Conservation (phyloP, 2,329 filamentous ascomycete genomes). For the Ambrosiella beaveri region DNA sequence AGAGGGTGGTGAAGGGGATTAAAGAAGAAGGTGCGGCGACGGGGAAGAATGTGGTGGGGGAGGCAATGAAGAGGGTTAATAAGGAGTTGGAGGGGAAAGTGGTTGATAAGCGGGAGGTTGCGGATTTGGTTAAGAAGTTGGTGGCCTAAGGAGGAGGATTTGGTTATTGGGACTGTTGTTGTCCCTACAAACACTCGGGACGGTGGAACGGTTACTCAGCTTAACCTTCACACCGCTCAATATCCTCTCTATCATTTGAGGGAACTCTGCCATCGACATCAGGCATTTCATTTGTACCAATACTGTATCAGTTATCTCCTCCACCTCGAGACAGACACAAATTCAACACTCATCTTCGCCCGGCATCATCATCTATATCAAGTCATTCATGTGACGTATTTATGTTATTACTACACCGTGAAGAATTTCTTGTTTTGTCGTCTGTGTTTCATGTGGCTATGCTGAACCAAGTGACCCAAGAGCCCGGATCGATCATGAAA, state of each 20-base stretch:
- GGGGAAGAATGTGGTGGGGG: slow-evolving; percentile 34
- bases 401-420: no score
- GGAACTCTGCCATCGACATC: not conserved
- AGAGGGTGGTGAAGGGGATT: slow-evolving; percentile 32
- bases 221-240: not conserved
- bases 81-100: slow-evolving; percentile 42
- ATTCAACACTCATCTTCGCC: not conserved
- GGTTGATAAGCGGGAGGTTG: slow-evolving; percentile 44
- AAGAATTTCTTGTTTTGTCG: no score
- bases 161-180: not conserved
- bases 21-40: slow-evolving; percentile 24
- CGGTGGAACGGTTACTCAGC: not conserved
- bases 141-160: not conserved
- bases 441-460: no score
- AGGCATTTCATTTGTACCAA: not conserved
- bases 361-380: not conserved
- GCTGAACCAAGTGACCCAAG: no score
- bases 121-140: slow-evolving; percentile 40
- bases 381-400: not conserved
- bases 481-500: no score
- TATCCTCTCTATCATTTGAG: not conserved
- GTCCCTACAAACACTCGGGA: no score
- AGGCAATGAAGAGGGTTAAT: slow-evolving; percentile 45
- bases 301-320: slow-evolving; percentile 4
- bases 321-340: not conserved